Percentiles rank a stretch among this genome's conserved stretches.
Conservation (phyloP, 2,329 filamentous ascomycete genomes). For the Graphilbum fragrans region DNA sequence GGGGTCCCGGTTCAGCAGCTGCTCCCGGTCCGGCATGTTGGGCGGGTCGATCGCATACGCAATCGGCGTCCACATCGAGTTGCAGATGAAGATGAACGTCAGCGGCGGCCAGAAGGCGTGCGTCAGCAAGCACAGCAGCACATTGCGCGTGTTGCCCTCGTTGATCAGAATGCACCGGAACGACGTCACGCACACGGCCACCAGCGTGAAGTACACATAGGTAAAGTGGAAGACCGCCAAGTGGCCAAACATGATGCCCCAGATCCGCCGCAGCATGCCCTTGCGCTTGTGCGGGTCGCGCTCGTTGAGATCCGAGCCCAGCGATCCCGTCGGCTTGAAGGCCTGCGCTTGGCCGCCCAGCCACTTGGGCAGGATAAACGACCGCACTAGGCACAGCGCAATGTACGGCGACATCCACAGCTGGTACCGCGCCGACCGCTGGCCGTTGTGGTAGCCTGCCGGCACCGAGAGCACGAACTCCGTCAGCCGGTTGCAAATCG, state of each 20-base stretch:
- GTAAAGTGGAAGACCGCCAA: constrained; percentile 31
- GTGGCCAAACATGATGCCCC: constrained; percentile 42
- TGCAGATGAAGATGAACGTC: constrained; percentile 41
- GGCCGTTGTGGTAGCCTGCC: constrained; percentile 45
- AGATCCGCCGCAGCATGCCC: constrained; percentile 39
- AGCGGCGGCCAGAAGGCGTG: constrained; percentile 52
- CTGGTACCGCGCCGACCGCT: constrained; percentile 41
- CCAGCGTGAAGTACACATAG: constrained; percentile 21
- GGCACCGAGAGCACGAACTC: constrained; percentile 44
- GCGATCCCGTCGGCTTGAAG: constrained; percentile 48
- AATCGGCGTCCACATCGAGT: constrained; percentile 45
- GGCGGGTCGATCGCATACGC: constrained; percentile 50
- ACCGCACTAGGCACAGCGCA: constrained; percentile 37
- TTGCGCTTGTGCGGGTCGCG: constrained; percentile 38
- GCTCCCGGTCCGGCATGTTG: constrained; percentile 42
- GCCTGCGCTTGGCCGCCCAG: constrained; percentile 45
- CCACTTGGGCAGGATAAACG: constrained; percentile 47
- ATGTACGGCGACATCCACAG: constrained; percentile 42
- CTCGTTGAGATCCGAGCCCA: constrained; percentile 43
- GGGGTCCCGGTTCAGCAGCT: constrained; percentile 40
- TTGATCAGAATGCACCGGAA: constrained; percentile 24
- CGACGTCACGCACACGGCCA: constrained; percentile 35
- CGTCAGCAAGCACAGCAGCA: constrained; percentile 41
- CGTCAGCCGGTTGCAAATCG: constrained; percentile 37
- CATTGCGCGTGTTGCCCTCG: constrained; percentile 37